Base-by-base conservation (phyloP, 495 filamentous ascomycete genomes). In the Aspergillus sclerotiicarbonarius region DNA sequence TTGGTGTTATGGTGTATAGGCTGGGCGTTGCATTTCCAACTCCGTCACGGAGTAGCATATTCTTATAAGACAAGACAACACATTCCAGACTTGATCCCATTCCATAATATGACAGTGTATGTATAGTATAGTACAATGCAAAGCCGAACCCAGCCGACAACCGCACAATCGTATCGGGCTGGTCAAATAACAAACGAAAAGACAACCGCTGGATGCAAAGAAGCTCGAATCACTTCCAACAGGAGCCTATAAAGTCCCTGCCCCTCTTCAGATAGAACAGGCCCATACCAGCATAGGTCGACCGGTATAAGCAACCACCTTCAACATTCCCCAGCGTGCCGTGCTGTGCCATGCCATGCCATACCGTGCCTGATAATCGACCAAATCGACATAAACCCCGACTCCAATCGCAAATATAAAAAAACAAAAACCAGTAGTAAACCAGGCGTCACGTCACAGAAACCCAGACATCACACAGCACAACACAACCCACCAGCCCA, bases 131-230 rank as follows among this genome's bases (percentile, higher is more conserved):
- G 61, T 67, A 63, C 62, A 53, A 43, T 16, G 8, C 13, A 50
- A n/a, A n/a, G 47, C 50, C 46, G 43, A 45, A 9, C 45, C 19
- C n/a, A 18, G 3, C 19, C 33, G 41, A 13, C 29, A 15, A 32
- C 29, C 15, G n/a, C 16, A 32, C 44, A 50, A 6, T 32, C n/a
- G 10, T n/a, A 31, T 31, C 47, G 25, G 20, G 29, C 5, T 6
- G 8, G 12, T 4, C 6, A 35, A 50, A 9, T 16, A 54, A 12
- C 25, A 30, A 63, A 57, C 61, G 37, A 64, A 61, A 71, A 62
- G 48, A 66, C 68, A 64, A 70, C 67, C 71, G 73, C 73, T 74
- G 63, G 68, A 76, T 76, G 71, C 70, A 74, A 76, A 58, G 53
- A 50, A 67, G 41, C 37, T 41, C 37, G 10, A 15, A 15, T n/a